These are phyloP conservation scores for Pyrenochaeta sp. DNA, from an alignment of 2,329 filamentous ascomycete species.

Conservation along the genomic window DNA sequence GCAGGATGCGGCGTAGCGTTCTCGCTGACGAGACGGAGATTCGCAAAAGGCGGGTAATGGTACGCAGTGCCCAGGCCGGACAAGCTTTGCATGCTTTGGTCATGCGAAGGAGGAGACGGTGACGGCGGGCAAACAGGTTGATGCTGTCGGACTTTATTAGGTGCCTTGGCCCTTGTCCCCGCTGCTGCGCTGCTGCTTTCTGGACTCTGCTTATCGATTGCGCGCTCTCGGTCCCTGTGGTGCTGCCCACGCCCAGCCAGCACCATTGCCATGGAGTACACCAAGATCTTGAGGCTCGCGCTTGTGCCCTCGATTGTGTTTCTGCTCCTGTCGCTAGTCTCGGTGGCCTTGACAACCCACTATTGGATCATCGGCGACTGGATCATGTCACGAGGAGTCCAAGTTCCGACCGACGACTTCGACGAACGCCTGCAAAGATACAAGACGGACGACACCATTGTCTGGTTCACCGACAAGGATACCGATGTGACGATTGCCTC, in stretches of 20 bases:
- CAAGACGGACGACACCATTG: conserved; percentile 31
- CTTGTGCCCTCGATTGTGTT: conserved; percentile 34
- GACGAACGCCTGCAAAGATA: conserved; percentile 24
- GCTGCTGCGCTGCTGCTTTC: conserved; percentile 10
- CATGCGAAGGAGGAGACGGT: conserved; percentile 13
- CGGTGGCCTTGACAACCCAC: conserved; percentile 35
- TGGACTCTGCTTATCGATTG: conserved; percentile 9
- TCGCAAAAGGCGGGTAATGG: conserved; percentile 15
- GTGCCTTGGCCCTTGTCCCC: conserved; percentile 18
- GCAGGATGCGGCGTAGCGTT: conserved; percentile 16
- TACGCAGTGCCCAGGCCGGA: conserved; percentile 15
- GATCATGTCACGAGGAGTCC: conserved; percentile 28
- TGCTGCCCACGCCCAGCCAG: too few relatives aligned
- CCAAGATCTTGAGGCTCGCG: conserved; percentile 28
- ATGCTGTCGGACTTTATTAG: conserved; percentile 20
- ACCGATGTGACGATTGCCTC: conserved; percentile 39
- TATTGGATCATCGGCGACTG: conserved; percentile 43
- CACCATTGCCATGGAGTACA: conserved; percentile 24
- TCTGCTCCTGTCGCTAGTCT: conserved; percentile 35
- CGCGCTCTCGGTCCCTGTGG: conserved; percentile 6
- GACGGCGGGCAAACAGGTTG: not conserved
- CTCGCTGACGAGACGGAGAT: conserved; percentile 6
- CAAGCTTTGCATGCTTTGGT: conserved; percentile 15
- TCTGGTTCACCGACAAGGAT: conserved; percentile 30
- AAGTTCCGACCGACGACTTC: conserved; percentile 21